These are phyloP conservation scores for Colletotrichum destructivum DNA, from an alignment of 2,329 filamentous ascomycete species.

Conservation along the genomic window DNA sequence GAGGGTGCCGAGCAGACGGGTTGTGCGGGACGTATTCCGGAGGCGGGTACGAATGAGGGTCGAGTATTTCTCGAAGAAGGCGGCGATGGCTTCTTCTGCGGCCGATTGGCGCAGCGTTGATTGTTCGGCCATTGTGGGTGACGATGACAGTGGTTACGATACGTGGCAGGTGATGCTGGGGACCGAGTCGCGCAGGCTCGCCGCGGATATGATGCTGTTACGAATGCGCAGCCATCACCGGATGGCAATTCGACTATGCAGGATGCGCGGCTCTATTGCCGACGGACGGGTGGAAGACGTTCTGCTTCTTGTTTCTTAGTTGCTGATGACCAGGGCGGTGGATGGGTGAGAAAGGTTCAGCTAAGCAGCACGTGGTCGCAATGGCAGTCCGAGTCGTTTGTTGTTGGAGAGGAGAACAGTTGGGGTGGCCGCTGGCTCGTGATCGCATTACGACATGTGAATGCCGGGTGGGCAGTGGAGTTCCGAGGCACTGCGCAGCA, in stretches of 20 bases:
- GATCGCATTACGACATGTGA: conserved; percentile 43
- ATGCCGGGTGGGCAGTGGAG: conserved; percentile 38
- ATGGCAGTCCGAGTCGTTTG: conserved; percentile 33
- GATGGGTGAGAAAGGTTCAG: conserved; percentile 6
- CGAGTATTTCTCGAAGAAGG: conserved; percentile 74
- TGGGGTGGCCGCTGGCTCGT: conserved; percentile 37
- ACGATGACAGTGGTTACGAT: conserved; percentile 72
- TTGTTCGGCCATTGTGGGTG: conserved; percentile 66
- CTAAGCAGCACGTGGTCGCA: conserved; percentile 40
- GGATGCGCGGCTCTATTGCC: conserved; percentile 8
- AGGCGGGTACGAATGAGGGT: conserved; percentile 68
- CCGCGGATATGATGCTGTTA: conserved; percentile 32
- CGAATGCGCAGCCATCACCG: conserved; percentile 39
- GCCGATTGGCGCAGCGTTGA: conserved; percentile 82
- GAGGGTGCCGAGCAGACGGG: conserved; percentile 82
- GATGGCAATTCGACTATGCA: background rate
- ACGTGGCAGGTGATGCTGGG: conserved; percentile 1
- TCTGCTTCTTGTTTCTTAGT: conserved; percentile 12
- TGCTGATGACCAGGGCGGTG: conserved; percentile 12
- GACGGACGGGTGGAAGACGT: conserved; percentile 1
- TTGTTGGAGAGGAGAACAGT: conserved; percentile 18
- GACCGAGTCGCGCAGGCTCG: conserved; percentile 39
- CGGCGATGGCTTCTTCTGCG: conserved; percentile 77
- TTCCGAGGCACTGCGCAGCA: conserved; percentile 41
- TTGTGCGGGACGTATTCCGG: conserved; percentile 76